Evolutionary conservation across 352 stramenopile genomes (phyloP).

Genomic region (Pythium rishiriense): DNA sequence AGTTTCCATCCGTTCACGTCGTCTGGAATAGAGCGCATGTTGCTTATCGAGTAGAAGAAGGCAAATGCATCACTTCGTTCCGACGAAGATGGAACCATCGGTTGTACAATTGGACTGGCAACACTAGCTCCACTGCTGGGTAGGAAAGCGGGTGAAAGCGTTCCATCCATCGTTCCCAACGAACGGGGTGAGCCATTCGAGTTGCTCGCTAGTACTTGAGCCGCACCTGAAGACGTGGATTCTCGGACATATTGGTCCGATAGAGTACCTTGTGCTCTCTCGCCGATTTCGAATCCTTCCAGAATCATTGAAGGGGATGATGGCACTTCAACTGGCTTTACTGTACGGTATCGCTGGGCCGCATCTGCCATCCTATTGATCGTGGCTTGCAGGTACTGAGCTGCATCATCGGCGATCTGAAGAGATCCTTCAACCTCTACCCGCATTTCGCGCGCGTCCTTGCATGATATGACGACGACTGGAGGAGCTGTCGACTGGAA

Average conservation of each 20-base stretch:
- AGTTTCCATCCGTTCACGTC: slow-evolving; percentile 78
- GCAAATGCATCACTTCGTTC: slow-evolving; percentile 71
- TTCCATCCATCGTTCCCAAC: neutral
- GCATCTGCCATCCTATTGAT: slow-evolving; percentile 61
- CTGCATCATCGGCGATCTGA: slow-evolving; percentile 51
- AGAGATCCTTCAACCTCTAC: slow-evolving; percentile 60
- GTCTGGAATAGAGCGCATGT: slow-evolving; percentile 24
- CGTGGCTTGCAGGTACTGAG: slow-evolving; percentile 42
- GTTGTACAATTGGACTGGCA: slow-evolving; percentile 19
- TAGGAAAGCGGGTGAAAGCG: slow-evolving; percentile 24
- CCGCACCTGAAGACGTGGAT: neutral
- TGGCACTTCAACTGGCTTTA: slow-evolving; percentile 10
- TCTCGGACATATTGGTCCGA: slow-evolving; percentile 17
- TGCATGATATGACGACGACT: slow-evolving; percentile 71
- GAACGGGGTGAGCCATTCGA: slow-evolving; percentile 7
- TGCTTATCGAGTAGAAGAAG: slow-evolving; percentile 56
- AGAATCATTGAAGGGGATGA: slow-evolving; percentile 7
- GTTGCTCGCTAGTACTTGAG: neutral
- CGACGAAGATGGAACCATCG: slow-evolving; percentile 3
- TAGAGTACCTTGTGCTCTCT: neutral
- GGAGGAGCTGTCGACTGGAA: slow-evolving; percentile 54
- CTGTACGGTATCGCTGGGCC: slow-evolving; percentile 54
- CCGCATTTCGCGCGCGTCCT: slow-evolving; percentile 72
- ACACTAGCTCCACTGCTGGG: slow-evolving; percentile 23
- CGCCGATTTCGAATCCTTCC: slow-evolving; percentile 15